Percentiles rank a stretch among this genome's conserved stretches.
These are phyloP conservation scores for Hordeum vulgare DNA, from an alignment of 176 grass and related monocot species.

Conservation along the genomic window DNA sequence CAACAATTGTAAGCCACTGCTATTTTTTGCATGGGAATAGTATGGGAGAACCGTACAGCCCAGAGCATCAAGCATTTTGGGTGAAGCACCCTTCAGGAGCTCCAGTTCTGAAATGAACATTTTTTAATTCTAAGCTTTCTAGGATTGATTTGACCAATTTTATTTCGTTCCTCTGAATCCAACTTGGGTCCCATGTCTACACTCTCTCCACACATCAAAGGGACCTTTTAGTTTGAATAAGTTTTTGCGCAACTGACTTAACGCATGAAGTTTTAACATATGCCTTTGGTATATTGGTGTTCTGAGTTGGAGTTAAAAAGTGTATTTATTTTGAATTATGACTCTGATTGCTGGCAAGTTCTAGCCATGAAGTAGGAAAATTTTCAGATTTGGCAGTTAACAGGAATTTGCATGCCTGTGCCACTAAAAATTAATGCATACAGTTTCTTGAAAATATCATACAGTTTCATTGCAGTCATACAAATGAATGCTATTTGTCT, in stretches of 20 bases:
- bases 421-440: not conserved
- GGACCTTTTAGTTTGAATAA: not conserved
- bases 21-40: not conserved
- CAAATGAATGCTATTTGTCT: slow-evolving; percentile 9
- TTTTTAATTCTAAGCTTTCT: not conserved
- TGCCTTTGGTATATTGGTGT: not conserved
- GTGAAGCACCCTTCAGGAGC: not conserved
- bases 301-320: not conserved
- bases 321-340: not conserved
- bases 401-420: slow-evolving; percentile 12
- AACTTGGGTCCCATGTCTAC: not conserved
- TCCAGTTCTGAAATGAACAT: not conserved
- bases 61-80: not conserved
- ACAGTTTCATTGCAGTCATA: not conserved
- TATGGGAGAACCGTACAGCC: not conserved
- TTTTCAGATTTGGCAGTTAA: not conserved
- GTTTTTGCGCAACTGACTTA: not conserved
- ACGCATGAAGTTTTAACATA: not conserved
- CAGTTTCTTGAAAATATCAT: slow-evolving; percentile 5
- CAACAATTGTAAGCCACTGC: not conserved
- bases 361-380: not conserved
- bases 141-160: not conserved
- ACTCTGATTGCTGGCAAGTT: not conserved
- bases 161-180: not conserved
- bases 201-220: not conserved